Base-by-base conservation (phyloP, 2,329 filamentous ascomycete species). In the Gaeumannomyces sp. region DNA sequence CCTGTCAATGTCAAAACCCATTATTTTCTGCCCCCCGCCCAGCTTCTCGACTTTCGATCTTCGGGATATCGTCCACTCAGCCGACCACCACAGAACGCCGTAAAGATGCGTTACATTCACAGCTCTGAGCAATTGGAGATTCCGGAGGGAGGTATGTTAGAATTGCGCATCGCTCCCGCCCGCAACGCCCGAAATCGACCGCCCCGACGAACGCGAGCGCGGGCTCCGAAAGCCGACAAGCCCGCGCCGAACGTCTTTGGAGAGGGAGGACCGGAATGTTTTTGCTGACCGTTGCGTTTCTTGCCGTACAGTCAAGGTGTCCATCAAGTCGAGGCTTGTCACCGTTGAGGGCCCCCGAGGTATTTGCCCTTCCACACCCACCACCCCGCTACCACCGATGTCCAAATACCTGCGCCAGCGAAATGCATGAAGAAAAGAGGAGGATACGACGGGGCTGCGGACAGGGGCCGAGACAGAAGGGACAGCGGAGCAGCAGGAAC, bases 21-120 rank as follows among this genome's bases (percentile, higher is more conserved):
- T 53, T 53, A 53, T 53, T 53, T 53, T 53, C 45, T 25, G 45
- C 45, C 45, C n/a, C 45, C 45, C 45, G 19, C 19, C 45, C 45
- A 53, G 45, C 45, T 53, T 53, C 14, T 53, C 38, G 22, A n/a
- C 45, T 53, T 53, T 53, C 22, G 45, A 53, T 53, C 45, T 53
- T 45, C 5, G 45, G 45, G 45, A 53, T 25, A 53, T n/a, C 45
- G 45, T 53, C 45, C n/a, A 53, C 45, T 53, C 45, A 53, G 45
- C 22, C 75, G 77, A 70, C 70, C 69, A 70, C 74, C 78, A 78
- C 35, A 62, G 50, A 53, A 63, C 75, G 79, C 79, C 81, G 83
- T 84, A 90, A 97, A 91, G 84, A 98, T 98, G 95, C 96, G 91
- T 87, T 98, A 97, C 92, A 97, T 99, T 85, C 93, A 97, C 88